Evolutionary conservation across 768 basidiomycete species (phyloP).

Genomic region (Pleurotus ostreatus): DNA sequence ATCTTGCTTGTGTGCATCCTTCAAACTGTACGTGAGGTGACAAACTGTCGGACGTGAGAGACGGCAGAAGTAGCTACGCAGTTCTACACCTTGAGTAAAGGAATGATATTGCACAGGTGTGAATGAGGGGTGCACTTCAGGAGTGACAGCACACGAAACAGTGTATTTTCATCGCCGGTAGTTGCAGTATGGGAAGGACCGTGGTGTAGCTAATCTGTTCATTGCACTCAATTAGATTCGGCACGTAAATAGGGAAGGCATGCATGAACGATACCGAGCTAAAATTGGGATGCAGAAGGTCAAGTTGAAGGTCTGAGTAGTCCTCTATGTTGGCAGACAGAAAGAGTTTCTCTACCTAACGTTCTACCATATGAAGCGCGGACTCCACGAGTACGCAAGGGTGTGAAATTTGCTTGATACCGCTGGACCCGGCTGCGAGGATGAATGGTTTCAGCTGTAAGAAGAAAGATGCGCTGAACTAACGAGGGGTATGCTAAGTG

Average conservation of each 20-base stretch:
- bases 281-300: background rate
- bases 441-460: no score
- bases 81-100: background rate
- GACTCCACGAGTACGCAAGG: no score
- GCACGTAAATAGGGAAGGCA: background rate
- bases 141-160: background rate
- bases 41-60: constrained; percentile 2
- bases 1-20: background rate
- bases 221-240: background rate
- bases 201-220: background rate
- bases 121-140: background rate
- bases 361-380: no score
- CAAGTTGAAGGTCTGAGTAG: no score
- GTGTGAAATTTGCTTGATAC: no score
- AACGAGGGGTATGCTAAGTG: no score
- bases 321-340: no score
- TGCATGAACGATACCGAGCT: background rate
- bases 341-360: no score
- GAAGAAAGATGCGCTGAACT: no score
- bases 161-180: background rate
- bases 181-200: background rate
- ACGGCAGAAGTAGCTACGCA: background rate
- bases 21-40: background rate
- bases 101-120: background rate
- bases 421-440: no score